These are phyloP conservation scores for Carex kokanica DNA, from an alignment of 176 grass and related monocot genomes.

Conservation along the genomic window DNA sequence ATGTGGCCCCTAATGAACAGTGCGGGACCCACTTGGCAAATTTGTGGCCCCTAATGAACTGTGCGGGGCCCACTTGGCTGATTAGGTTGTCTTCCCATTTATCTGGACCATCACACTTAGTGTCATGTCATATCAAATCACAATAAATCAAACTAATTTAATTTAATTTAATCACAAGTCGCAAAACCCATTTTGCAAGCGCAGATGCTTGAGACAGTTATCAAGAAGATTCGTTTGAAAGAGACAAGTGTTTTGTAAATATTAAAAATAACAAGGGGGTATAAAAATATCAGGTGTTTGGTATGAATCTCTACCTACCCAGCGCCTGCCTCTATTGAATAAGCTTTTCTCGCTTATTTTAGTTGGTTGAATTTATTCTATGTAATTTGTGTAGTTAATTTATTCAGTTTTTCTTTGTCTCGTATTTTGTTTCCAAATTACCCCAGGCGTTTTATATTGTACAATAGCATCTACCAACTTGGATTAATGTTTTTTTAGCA, in stretches of 20 bases:
- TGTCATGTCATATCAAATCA: background rate
- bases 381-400: background rate
- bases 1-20: conserved; percentile 5
- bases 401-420: background rate
- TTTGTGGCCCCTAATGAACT: no score
- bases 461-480: no score
- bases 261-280: background rate
- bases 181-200: no score
- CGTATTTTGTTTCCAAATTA: background rate
- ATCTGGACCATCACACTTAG: background rate
- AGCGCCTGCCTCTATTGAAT: conserved; percentile 1
- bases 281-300: conserved; percentile 2
- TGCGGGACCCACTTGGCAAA: background rate
- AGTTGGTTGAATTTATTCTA: conserved; percentile 1
- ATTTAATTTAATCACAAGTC: no score
- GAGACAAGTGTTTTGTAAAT: background rate
- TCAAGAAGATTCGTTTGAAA: background rate
- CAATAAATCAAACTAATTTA: background rate
- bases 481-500: background rate
- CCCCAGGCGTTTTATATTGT: background rate
- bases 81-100: background rate
- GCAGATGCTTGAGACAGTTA: background rate
- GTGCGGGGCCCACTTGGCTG: background rate
- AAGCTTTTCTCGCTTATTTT: background rate
- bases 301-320: conserved; percentile 4